Base-by-base conservation (phyloP, 306 rosid species). In the Gleditsia sinensis region DNA sequence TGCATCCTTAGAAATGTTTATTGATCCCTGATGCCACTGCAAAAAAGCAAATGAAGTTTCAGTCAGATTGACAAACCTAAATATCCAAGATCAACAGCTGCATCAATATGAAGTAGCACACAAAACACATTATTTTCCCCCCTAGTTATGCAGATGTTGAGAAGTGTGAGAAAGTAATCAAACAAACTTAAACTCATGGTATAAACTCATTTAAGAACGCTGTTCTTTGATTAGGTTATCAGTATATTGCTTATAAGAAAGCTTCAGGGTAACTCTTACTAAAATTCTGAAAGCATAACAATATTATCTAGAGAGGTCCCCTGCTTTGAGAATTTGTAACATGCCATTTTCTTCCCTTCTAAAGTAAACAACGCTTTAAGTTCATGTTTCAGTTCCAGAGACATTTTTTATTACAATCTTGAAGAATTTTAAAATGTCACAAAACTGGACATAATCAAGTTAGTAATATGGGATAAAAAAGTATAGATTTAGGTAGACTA, bases 11-110 rank as follows among this genome's bases (percentile, higher is more conserved):
- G 97, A 84, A 80, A 80, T 64, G 69, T 75, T 78, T 53, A 80
- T 55, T 3, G 87, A 86, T 63, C 85, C 88, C 72, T 48, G 82
- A 69, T 83, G 88, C 97, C 92, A 90, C 86, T 86, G 86, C 54
- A 77, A 61, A 65, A 75, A 40, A 60, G 43, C 1, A 66, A 28
- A 76, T 37, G 28, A 64, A 69, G 68, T 67, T 58, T 86, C 62
- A 85, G 83, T 86, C 62, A 85, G 83, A 84, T 67, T 53, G 69
- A 75, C 72, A 68, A 76, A 61, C 72, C 64, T 43, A 69, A 51
- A 58, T 46, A 64, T 23, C 69, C 36, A 21, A 12, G 34, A 67
- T 72, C 54, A 16, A 61, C 66, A 61, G 49, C 46, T 23, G 34
- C 53, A 61, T 34, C 25, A 60, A 74, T 80, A 69, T 53, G 69